phyloP scores from a whole-genome alignment of 495 filamentous ascomycete species.

The Penicillium steckii region DNA sequence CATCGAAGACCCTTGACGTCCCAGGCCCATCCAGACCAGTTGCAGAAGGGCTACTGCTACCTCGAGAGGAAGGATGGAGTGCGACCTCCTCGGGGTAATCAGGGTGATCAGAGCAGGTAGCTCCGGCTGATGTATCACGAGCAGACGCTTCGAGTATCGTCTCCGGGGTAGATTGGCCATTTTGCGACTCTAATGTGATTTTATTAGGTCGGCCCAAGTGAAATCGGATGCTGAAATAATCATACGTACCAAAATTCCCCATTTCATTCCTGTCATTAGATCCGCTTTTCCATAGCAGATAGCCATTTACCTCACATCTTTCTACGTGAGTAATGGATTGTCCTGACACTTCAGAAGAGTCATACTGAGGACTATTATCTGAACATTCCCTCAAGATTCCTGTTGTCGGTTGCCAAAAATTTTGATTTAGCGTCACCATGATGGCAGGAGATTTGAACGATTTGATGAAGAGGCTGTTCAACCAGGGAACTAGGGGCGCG shows the following conservation, averaged over 20 bases:
- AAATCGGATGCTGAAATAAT: not conserved
- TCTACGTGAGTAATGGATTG: not conserved
- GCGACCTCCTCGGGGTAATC: conserved; percentile 11
- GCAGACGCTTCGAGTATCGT: not conserved
- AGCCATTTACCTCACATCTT: conserved; percentile 1
- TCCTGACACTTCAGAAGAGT: not conserved
- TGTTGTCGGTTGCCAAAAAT: conserved; percentile 2
- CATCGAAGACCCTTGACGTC: conserved; percentile 12
- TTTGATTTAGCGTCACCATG: conserved; percentile 6
- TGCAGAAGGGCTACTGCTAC: conserved; percentile 8
- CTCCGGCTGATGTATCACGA: conserved; percentile 3
- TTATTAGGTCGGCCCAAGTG: not conserved
- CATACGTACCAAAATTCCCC: conserved; percentile 2
- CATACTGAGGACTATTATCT: not conserved
- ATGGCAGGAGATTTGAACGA: not conserved
- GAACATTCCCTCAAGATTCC: not conserved
- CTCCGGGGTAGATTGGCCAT: not conserved
- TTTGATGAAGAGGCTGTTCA: not conserved
- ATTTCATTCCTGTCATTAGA: not conserved
- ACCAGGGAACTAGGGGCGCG: not conserved
- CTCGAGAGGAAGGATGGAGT: conserved; percentile 12
- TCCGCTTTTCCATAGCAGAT: not conserved
- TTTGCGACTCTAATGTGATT: conserved; percentile 4
- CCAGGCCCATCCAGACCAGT: conserved; percentile 10
- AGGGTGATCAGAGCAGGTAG: conserved; percentile 1